Conservation (phyloP, 108 stramenopile genomes). For the Tribonema minus region DNA sequence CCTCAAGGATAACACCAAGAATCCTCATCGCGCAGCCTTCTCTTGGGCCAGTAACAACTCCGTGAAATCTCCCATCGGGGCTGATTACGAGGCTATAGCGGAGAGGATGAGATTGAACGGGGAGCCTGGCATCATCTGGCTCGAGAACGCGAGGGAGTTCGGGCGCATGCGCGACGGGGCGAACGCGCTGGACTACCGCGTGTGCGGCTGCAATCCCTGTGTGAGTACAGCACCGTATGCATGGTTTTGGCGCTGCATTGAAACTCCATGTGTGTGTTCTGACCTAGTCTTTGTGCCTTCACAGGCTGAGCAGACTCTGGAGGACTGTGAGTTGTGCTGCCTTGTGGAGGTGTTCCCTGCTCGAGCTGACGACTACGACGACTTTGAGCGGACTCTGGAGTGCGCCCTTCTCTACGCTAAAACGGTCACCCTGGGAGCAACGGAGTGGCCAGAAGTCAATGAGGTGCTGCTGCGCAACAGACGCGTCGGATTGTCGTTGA, state of each 20-base stretch:
- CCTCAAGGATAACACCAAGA: constrained; percentile 48
- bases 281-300: no score
- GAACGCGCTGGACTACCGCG: constrained; percentile 48
- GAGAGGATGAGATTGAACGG: constrained; percentile 54
- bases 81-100: constrained; percentile 53
- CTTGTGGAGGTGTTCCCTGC: constrained; percentile 62
- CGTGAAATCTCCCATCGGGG: constrained; percentile 50
- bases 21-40: constrained; percentile 53
- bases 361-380: constrained; percentile 58
- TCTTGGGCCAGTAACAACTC: constrained; percentile 61
- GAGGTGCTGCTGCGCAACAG: constrained; percentile 57
- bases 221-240: no score
- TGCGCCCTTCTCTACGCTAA: constrained; percentile 60
- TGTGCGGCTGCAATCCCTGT: constrained; percentile 61
- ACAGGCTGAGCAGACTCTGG: constrained; percentile 67
- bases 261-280: no score
- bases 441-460: constrained; percentile 60
- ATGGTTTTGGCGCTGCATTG: no score
- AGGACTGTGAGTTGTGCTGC: constrained; percentile 62
- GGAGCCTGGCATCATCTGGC: constrained; percentile 62
- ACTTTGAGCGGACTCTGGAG: constrained; percentile 41
- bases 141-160: constrained; percentile 57
- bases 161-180: constrained; percentile 52
- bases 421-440: constrained; percentile 58
- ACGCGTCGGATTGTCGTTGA: constrained; percentile 59